Evolutionary conservation across 2,329 filamentous ascomycete species (phyloP).

Genomic region (Fusarium sp.): DNA sequence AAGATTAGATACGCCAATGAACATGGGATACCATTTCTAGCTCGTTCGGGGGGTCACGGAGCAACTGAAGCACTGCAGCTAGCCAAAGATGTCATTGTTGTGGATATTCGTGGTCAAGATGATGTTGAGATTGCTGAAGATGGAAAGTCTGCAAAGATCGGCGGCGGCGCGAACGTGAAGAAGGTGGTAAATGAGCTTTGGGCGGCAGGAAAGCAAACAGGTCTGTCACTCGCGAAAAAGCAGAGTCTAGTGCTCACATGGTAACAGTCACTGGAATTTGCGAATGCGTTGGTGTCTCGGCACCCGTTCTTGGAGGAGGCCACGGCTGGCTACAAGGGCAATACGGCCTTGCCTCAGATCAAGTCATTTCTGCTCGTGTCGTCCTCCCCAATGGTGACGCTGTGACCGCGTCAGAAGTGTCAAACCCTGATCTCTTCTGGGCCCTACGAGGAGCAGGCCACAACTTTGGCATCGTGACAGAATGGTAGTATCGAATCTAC

Average conservation of each 20-base stretch:
- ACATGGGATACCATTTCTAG: slow-evolving; percentile 3
- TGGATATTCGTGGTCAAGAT: slow-evolving; percentile 15
- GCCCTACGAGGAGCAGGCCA: slow-evolving; percentile 61
- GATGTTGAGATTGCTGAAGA: neutral
- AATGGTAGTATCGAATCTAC: slow-evolving; percentile 58
- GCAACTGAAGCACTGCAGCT: slow-evolving; percentile 22
- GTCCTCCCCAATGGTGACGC: slow-evolving; percentile 20
- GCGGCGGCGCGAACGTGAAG: slow-evolving; percentile 18
- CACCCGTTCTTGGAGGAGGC: slow-evolving; percentile 30
- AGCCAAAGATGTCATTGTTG: slow-evolving; percentile 14
- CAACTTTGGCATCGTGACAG: slow-evolving; percentile 65
- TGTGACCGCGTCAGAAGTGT: slow-evolving; percentile 5
- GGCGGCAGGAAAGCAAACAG: slow-evolving; percentile 25
- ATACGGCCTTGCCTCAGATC: slow-evolving; percentile 20
- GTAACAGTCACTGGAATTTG: slow-evolving; percentile 39
- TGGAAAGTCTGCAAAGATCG: slow-evolving; percentile 9
- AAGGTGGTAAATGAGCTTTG: slow-evolving; percentile 15
- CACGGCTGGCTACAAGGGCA: slow-evolving; percentile 34
- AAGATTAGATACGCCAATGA: slow-evolving; percentile 29
- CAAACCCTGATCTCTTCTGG: slow-evolving; percentile 49
- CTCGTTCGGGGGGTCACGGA: slow-evolving; percentile 28
- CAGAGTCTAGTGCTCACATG: neutral
- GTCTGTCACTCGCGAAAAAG: neutral
- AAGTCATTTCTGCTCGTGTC: slow-evolving; percentile 18
- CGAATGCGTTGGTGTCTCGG: slow-evolving; percentile 45